Evolutionary conservation across 179 eudicot genomes (phyloP).

Genomic region (Silene vulgaris): DNA sequence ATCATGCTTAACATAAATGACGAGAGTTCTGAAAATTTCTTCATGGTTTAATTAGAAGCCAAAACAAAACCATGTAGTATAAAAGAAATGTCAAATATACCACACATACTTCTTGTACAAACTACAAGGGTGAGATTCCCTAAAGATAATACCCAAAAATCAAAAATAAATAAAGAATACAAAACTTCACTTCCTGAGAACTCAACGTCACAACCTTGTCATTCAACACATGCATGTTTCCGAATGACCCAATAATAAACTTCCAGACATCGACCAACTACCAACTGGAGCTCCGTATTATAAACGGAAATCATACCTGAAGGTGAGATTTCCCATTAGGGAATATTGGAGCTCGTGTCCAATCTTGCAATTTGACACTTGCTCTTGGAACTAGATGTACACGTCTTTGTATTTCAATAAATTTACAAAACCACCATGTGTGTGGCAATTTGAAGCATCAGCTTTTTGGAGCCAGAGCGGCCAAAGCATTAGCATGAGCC

Average conservation of each 20-base stretch:
- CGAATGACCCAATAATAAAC: too few relatives aligned
- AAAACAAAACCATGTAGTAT: neutral
- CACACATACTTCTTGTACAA: neutral
- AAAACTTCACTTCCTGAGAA: neutral
- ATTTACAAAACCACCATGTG: conserved; percentile 19
- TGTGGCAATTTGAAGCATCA: conserved; percentile 42
- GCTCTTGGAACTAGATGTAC: conserved; percentile 17
- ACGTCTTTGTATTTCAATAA: conserved; percentile 15
- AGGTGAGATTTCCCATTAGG: neutral
- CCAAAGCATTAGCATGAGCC: conserved; percentile 79
- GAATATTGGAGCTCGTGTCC: neutral
- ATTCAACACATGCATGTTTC: too few relatives aligned
- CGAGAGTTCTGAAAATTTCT: too few relatives aligned
- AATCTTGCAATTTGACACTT: neutral
- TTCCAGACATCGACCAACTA: too few relatives aligned
- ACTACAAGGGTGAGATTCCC: neutral
- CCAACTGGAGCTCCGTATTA: too few relatives aligned
- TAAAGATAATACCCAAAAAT: neutral
- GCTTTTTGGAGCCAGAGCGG: conserved; percentile 63
- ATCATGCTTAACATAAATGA: too few relatives aligned
- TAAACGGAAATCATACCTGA: conserved; percentile 15
- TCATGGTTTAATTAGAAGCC: too few relatives aligned
- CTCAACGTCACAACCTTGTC: too few relatives aligned
- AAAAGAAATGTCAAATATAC: neutral
- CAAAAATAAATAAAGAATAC: conserved; percentile 25